Base-by-base conservation (phyloP, 176 grass and related monocot species). In the Eragrostis nindensis region DNA sequence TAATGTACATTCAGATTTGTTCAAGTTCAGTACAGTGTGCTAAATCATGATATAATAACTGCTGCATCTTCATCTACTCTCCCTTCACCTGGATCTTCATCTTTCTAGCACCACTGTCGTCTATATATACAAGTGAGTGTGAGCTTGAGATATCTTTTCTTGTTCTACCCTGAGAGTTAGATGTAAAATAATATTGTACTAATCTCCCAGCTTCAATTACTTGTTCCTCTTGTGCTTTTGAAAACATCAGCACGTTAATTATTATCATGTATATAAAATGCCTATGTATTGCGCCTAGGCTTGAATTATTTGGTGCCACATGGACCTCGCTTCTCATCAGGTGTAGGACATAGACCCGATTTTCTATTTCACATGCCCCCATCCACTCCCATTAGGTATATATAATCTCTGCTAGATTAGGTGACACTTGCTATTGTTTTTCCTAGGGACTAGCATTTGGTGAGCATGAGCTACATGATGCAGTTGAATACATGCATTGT, bases 261-360 rank as follows among this genome's bases (percentile, higher is more conserved):
- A 61, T 48, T 26, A 38, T 57, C 68, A 3, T 78, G 47, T 62
- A 62, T 60, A 36, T 29, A 29, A 15, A 70, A 2, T 67, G 55
- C 32, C 32, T 62, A 71, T 46, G 40, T 29, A 43, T 62, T 46
- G 76, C 63, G 72, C 56, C 77, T 82, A 78, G 78, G 38, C 40
- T 66, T 86, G 55, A 73, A 81, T 90, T 59, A 86, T 73, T 82
- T 52, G 78, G 79, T 89, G 48, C 82, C 71, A 86, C 88, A 90
- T 83, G 88, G 75, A 60, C 44, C 30, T 82, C 70, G 79, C 56
- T 60, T 62, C 84, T 80, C 84, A 68, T 79, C 88, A 87, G 12
- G 45, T 46, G 45, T 46, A 12, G 45, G 45, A 87, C 84, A 85
- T 42, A 76, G 12, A 42, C 64, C 40, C 61, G 66, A 21, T 80